These are phyloP conservation scores for Tubosaeta brunneosetosa DNA, from an alignment of 768 basidiomycete genomes.

Conservation along the genomic window DNA sequence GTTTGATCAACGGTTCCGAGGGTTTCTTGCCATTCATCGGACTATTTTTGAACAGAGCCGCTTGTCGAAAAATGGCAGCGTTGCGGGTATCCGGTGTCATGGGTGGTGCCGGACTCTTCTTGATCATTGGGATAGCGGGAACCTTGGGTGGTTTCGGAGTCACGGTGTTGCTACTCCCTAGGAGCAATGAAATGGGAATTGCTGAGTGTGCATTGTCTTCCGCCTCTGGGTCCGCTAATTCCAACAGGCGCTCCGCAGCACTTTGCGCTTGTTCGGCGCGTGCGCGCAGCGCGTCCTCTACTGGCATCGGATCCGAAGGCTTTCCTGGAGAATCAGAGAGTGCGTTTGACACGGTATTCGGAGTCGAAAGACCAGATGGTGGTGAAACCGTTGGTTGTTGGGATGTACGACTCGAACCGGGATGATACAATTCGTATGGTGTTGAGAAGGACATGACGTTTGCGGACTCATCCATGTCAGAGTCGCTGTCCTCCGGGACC, in stretches of 20 bases:
- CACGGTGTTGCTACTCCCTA: conserved; percentile 36
- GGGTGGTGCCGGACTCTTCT: conserved; percentile 38
- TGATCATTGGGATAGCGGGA: conserved; percentile 32
- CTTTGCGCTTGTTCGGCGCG: conserved; percentile 92
- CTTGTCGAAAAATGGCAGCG: conserved; percentile 61
- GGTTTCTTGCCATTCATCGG: conserved; percentile 52
- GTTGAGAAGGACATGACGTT: conserved; percentile 72
- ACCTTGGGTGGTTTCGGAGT: conserved; percentile 38
- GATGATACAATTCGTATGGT: conserved; percentile 50
- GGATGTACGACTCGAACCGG: conserved; percentile 36
- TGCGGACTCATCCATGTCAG: conserved; percentile 51
- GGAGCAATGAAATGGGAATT: conserved; percentile 51
- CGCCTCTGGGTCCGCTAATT: conserved; percentile 79
- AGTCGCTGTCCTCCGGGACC: conserved; percentile 72
- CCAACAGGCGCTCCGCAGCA: conserved; percentile 82
- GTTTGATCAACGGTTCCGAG: conserved; percentile 60
- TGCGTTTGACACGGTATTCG: conserved; percentile 52
- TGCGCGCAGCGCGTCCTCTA: conserved; percentile 83
- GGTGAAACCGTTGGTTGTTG: conserved; percentile 50
- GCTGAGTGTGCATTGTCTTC: conserved; percentile 48
- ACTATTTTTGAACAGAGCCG: conserved; percentile 78
- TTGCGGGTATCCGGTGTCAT: conserved; percentile 63
- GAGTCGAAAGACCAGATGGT: conserved; percentile 46
- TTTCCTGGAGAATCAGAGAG: conserved; percentile 50
- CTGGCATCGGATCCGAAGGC: conserved; percentile 43